Evolutionary conservation across 78 protist species (phyloP).

Genomic region (Planoprotostelium fungivorum): DNA sequence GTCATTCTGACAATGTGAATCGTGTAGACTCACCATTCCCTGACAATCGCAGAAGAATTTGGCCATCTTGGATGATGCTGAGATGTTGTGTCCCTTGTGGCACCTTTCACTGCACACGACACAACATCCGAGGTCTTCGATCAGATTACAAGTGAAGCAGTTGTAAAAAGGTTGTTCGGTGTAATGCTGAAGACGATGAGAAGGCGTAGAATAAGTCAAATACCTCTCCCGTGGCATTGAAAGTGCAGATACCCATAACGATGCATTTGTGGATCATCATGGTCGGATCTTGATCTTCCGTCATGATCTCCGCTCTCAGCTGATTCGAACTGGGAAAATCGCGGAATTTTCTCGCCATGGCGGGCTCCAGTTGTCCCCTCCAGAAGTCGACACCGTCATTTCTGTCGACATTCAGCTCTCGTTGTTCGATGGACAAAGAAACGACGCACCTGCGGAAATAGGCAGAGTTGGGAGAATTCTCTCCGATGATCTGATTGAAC

Average conservation of each 20-base stretch:
- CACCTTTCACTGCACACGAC: neutral
- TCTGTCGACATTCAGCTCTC: too few species aligned
- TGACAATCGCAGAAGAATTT: neutral
- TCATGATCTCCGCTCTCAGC: neutral
- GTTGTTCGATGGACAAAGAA: too few species aligned
- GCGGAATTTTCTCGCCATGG: neutral
- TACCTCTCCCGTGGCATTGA: neutral
- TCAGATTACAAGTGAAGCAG: neutral
- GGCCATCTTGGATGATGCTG: neutral
- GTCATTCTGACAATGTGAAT: neutral
- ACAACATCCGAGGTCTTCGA: neutral
- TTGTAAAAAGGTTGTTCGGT: neutral
- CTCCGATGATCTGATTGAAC: conserved; percentile 41
- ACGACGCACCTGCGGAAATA: neutral
- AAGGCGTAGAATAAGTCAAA: neutral
- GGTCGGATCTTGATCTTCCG: neutral
- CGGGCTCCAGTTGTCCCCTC: neutral
- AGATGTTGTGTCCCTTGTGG: neutral
- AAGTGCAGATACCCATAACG: neutral
- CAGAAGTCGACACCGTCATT: neutral
- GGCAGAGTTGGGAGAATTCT: too few species aligned
- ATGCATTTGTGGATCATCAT: neutral
- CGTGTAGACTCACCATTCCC: neutral
- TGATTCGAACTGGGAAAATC: neutral
- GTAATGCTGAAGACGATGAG: neutral